Conservation (phyloP, 371 early-diverging fungal species). For the Circinella umbellata region DNA sequence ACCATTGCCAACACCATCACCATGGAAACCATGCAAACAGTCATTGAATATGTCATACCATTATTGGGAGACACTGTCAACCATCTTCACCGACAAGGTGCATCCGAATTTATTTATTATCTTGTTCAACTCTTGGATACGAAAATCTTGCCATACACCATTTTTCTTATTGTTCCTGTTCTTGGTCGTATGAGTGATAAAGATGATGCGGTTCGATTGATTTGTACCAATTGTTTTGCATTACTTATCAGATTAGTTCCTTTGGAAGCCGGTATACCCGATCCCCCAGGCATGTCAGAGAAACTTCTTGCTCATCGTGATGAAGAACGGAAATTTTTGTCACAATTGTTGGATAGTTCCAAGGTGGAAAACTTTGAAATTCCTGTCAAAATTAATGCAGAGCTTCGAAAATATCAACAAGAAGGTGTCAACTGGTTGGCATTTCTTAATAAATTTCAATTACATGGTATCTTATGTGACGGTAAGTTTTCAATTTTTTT, state of each 20-base stretch:
- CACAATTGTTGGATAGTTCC: constrained; percentile 89
- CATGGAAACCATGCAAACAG: constrained; percentile 75
- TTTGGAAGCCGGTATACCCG: constrained; percentile 88
- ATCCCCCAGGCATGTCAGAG: constrained; percentile 85
- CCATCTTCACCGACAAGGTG: constrained; percentile 83
- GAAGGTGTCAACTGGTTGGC: constrained; percentile 98
- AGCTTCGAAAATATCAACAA: constrained; percentile 94
- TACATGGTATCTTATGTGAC: constrained; percentile 99
- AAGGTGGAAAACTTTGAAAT: constrained; percentile 86
- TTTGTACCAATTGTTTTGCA: constrained; percentile 94
- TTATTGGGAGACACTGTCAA: constrained; percentile 76
- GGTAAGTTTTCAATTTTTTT: constrained; percentile 50
- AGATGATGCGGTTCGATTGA: constrained; percentile 86
- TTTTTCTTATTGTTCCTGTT: constrained; percentile 96
- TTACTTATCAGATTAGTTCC: constrained; percentile 94
- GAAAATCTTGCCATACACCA: constrained; percentile 90
- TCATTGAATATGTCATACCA: constrained; percentile 81
- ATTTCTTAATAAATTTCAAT: constrained; percentile 94
- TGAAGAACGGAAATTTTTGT: constrained; percentile 88
- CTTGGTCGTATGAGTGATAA: constrained; percentile 97
- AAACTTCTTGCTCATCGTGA: constrained; percentile 81
- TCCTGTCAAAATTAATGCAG: constrained; percentile 92
- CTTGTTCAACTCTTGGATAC: constrained; percentile 73
- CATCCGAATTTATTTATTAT: constrained; percentile 76
- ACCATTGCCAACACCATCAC: constrained; percentile 73